phyloP scores from a whole-genome alignment of 1,284 basidiomycete genomes.

The Gymnopus androsaceus region DNA sequence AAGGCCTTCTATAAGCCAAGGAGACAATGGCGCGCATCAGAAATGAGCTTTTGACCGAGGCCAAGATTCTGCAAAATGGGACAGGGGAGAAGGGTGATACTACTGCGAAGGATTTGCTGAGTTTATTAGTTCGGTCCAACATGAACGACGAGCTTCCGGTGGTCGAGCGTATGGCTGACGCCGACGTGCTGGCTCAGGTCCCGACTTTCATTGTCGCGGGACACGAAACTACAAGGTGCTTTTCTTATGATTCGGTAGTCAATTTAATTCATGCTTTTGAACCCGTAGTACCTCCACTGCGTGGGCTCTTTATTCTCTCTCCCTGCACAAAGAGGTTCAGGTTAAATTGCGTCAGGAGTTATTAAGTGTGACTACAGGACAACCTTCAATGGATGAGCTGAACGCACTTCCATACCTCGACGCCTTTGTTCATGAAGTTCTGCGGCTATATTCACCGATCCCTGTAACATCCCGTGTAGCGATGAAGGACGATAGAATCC shows the following conservation, averaged over 20 bases:
- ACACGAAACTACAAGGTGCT: too few relatives aligned
- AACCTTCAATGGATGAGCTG: slow-evolving; percentile 61
- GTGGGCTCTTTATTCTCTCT: slow-evolving; percentile 68
- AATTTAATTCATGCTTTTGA: too few relatives aligned
- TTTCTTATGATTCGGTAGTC: too few relatives aligned
- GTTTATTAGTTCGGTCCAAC: slow-evolving; percentile 44
- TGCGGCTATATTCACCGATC: slow-evolving; percentile 69
- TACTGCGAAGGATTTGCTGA: slow-evolving; percentile 28
- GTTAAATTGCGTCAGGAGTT: slow-evolving; percentile 71
- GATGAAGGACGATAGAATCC: slow-evolving; percentile 57
- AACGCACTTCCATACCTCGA: slow-evolving; percentile 63
- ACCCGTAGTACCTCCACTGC: slow-evolving; percentile 42
- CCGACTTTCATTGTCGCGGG: slow-evolving; percentile 34
- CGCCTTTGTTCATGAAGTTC: slow-evolving; percentile 65
- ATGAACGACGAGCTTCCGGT: slow-evolving; percentile 36
- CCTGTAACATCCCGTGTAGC: slow-evolving; percentile 51
- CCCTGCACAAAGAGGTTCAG: slow-evolving; percentile 58
- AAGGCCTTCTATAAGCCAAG: not conserved
- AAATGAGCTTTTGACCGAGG: slow-evolving; percentile 35
- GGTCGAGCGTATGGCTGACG: slow-evolving; percentile 41
- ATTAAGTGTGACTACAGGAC: slow-evolving; percentile 45
- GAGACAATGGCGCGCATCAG: slow-evolving; percentile 33
- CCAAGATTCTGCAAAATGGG: slow-evolving; percentile 34
- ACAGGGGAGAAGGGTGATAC: slow-evolving; percentile 25
- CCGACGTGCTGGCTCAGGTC: slow-evolving; percentile 48